These are phyloP conservation scores for Eimeria brunetti DNA, from an alignment of 169 alveolate genomes.

Conservation along the genomic window DNA sequence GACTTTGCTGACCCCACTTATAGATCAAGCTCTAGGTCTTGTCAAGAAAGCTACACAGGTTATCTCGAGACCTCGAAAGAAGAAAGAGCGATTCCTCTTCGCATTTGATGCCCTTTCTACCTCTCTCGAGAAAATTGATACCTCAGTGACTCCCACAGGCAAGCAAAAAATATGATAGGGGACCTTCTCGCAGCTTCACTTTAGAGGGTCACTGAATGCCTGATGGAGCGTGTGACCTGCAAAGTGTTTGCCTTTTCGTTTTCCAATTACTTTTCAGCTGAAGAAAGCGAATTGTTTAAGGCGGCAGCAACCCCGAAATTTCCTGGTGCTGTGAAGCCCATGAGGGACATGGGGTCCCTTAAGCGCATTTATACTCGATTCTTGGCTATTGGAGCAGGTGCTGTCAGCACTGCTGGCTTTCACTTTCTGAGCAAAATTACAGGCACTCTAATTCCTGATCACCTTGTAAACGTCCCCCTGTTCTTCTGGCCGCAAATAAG, in stretches of 20 bases:
- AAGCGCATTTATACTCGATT: slow-evolving; percentile 26
- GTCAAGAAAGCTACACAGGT: slow-evolving; percentile 32
- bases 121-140: slow-evolving; percentile 25
- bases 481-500: slow-evolving; percentile 56
- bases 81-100: slow-evolving; percentile 10
- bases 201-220: background rate
- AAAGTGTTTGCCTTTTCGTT: background rate
- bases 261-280: background rate
- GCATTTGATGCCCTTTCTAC: slow-evolving; percentile 30
- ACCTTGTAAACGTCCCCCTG: slow-evolving; percentile 19
- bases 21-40: slow-evolving; percentile 51
- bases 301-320: background rate
- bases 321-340: slow-evolving; percentile 19
- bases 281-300: background rate
- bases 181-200: background rate
- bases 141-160: slow-evolving; percentile 47
- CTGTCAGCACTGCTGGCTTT: slow-evolving; percentile 46
- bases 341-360: slow-evolving; percentile 51
- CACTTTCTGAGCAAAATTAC: slow-evolving; percentile 30
- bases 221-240: background rate
- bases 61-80: background rate
- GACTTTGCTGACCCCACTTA: slow-evolving; percentile 37
- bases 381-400: slow-evolving; percentile 30
- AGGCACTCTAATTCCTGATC: slow-evolving; percentile 40
- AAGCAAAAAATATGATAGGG: background rate